phyloP scores from a whole-genome alignment of 306 rosid genomes.

The Vigna radiata region DNA sequence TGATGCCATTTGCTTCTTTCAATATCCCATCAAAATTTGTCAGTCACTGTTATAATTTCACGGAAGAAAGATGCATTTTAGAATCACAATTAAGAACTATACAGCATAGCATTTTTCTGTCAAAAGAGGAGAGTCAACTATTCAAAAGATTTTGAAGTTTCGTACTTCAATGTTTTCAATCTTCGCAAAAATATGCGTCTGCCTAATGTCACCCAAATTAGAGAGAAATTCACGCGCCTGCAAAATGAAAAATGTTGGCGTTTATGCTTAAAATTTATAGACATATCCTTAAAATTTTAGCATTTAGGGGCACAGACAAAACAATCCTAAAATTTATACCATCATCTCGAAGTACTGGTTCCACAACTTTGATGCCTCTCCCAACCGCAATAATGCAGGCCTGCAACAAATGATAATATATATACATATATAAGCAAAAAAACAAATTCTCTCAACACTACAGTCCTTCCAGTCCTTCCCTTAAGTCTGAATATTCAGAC shows the following conservation, averaged over 20 bases:
- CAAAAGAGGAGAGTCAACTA: conserved; percentile 1
- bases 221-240: conserved; percentile 68
- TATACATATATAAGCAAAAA: neutral
- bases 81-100: conserved; percentile 31
- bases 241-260: conserved; percentile 47
- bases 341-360: conserved; percentile 74
- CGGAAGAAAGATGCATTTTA: conserved; percentile 33
- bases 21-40: conserved; percentile 83
- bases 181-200: conserved; percentile 83
- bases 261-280: no score
- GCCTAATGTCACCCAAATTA: conserved; percentile 60
- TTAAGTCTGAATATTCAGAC: conserved; percentile 10
- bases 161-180: conserved; percentile 80
- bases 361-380: conserved; percentile 92
- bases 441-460: neutral
- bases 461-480: neutral
- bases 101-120: conserved; percentile 7
- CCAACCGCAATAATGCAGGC: conserved; percentile 98
- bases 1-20: conserved; percentile 86
- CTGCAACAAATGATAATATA: conserved; percentile 59
- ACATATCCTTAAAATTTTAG: conserved; percentile 23
- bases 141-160: conserved; percentile 20
- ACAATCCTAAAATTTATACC: conserved; percentile 59
- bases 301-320: conserved; percentile 26
- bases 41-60: conserved; percentile 61